Base-by-base conservation (phyloP, 768 basidiomycete genomes). In the Boletellus sp. region DNA sequence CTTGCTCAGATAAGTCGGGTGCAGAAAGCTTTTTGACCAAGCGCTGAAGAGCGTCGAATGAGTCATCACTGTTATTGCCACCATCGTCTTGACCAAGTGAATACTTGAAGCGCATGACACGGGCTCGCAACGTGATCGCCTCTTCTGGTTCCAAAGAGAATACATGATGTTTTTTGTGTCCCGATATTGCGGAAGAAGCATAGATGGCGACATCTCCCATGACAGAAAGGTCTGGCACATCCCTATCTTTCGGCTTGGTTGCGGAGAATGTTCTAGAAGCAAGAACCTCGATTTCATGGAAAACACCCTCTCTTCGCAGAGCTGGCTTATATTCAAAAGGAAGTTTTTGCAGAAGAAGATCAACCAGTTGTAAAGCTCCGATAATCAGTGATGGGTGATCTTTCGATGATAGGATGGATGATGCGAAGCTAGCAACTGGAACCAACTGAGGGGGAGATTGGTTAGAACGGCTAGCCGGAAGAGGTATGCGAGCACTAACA, bases 281-380 rank as follows among this genome's bases (percentile, higher is more conserved):
- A 24, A 94, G 72, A 9, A 73, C 66, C 56, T 94, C 93, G 33
- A 99, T 84, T 66, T 98, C 96, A 68, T 97, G 90, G 67, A 96
- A 85, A 24, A 98, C 96, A 9, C 96, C 96, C 70, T 99, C 95
- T 24, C 94, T 79, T 19, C 90, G 83, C 77, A 98, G 93, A 0
- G 87, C 84, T 16, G 91, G 87, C 62, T 83, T 84, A 70, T 96
- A 98, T 45, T 91, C 78, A 12, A 81, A 73, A 9, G 91, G 86
- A 38, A 93, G 77, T 68, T 96, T 98, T 62, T 73, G 76, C 44
- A 97, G 73, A 8, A 98, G 81, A 22, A 98, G 73, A 60, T 98
- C 96, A 24, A 96, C 92, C 22, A 99, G 80, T 63, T 98, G 96
- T 3, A 98, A 75, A 3, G 92, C 94, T 33, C 85, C 85, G 34